Evolutionary conservation across 2,329 filamentous ascomycete species (phyloP).

Genomic region (Diaporthe helianthi): DNA sequence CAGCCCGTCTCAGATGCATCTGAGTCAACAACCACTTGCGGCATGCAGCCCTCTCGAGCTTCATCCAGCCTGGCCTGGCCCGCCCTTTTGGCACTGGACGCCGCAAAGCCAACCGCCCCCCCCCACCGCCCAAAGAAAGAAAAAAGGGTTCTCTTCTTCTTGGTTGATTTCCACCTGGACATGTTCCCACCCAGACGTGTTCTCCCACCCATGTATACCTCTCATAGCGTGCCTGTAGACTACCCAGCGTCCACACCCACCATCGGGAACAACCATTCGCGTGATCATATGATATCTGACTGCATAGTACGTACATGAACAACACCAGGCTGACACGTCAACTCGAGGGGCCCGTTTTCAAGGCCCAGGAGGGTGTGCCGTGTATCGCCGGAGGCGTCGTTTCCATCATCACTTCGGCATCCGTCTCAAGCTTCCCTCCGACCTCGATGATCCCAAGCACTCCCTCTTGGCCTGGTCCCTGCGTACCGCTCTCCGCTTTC

Average conservation of each 20-base stretch:
- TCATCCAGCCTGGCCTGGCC: background rate
- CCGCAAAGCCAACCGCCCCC: background rate
- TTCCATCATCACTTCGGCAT: slow-evolving; percentile 3
- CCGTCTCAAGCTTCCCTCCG: background rate
- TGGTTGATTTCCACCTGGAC: no score
- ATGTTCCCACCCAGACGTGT: background rate
- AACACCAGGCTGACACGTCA: slow-evolving; percentile 33
- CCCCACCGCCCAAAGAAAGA: no score
- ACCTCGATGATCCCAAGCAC: slow-evolving; percentile 6
- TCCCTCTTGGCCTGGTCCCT: slow-evolving; percentile 9
- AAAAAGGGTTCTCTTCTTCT: no score
- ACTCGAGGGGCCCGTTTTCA: slow-evolving; percentile 34
- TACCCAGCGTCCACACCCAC: slow-evolving; percentile 12
- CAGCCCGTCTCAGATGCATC: slow-evolving; percentile 34
- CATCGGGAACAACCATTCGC: slow-evolving; percentile 31
- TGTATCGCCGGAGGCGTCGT: slow-evolving; percentile 25
- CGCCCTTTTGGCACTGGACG: background rate
- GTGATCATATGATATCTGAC: slow-evolving; percentile 34
- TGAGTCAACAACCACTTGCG: slow-evolving; percentile 29
- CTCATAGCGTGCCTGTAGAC: slow-evolving; percentile 6
- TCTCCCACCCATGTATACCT: slow-evolving; percentile 6
- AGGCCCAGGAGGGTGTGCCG: slow-evolving; percentile 29
- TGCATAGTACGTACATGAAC: slow-evolving; percentile 34
- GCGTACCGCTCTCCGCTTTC: background rate
- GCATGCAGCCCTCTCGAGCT: slow-evolving; percentile 15